Conservation (phyloP, 2,329 filamentous ascomycete species). For the Talaromyces verruculosus region DNA sequence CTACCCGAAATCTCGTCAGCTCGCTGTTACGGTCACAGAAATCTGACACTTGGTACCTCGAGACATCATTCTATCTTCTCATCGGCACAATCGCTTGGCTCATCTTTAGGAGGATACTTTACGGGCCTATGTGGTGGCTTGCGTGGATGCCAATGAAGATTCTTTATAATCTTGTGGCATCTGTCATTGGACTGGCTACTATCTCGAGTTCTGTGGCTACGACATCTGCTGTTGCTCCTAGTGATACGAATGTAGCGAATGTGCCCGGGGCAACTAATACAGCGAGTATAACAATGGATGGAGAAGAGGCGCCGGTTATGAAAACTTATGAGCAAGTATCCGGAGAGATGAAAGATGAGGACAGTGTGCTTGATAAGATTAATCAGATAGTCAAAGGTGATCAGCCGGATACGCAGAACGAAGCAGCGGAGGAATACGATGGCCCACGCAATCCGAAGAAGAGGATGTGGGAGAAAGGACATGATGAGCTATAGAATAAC, state of each 20-base stretch:
- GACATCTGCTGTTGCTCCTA: slow-evolving; percentile 22
- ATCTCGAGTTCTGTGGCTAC: slow-evolving; percentile 31
- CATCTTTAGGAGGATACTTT: slow-evolving; percentile 77
- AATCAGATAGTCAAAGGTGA: slow-evolving; percentile 38
- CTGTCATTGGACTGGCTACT: slow-evolving; percentile 56
- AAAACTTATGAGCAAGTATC: slow-evolving; percentile 27
- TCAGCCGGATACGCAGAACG: slow-evolving; percentile 1
- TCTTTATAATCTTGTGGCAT: slow-evolving; percentile 59
- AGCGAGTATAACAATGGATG: slow-evolving; percentile 4
- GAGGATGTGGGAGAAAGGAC: slow-evolving; percentile 49
- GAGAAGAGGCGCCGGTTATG: slow-evolving; percentile 16
- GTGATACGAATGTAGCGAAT: slow-evolving; percentile 26
- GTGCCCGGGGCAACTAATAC: slow-evolving; percentile 22
- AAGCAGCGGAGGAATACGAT: slow-evolving; percentile 32
- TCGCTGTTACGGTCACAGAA: slow-evolving; percentile 85
- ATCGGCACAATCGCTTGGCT: slow-evolving; percentile 78
- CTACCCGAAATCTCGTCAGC: slow-evolving; percentile 71
- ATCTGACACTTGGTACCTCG: slow-evolving; percentile 96
- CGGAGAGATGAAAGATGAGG: slow-evolving; percentile 28
- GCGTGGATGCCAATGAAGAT: slow-evolving; percentile 77
- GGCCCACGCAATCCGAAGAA: slow-evolving; percentile 50
- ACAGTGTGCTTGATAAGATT: slow-evolving; percentile 45
- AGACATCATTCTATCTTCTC: slow-evolving; percentile 83
- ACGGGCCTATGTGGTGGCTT: slow-evolving; percentile 88
- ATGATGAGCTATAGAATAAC: slow-evolving; percentile 33